These are phyloP conservation scores for Cystofilobasidium capitatum DNA, from an alignment of 768 basidiomycete genomes.

Conservation along the genomic window DNA sequence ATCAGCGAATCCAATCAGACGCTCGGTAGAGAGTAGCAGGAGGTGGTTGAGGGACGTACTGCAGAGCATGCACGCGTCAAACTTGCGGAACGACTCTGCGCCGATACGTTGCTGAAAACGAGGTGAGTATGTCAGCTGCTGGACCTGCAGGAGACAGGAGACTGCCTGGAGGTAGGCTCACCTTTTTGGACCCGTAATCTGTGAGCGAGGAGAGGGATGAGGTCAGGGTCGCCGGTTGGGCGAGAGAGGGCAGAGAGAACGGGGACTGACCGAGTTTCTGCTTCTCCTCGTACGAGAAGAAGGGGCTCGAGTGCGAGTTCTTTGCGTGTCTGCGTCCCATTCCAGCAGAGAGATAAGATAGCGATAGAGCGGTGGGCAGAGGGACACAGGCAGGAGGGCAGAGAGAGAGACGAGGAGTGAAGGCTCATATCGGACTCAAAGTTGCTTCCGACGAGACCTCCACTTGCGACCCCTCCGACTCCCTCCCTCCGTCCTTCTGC, in stretches of 20 bases:
- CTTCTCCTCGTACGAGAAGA: constrained; percentile 21
- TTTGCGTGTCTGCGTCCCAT: constrained; percentile 19
- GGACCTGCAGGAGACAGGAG: constrained; percentile 10
- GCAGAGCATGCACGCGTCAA: constrained; percentile 85
- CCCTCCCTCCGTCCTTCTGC: no score
- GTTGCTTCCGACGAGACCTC: no score
- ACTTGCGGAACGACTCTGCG: constrained; percentile 82
- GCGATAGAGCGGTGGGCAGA: no score
- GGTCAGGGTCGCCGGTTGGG: neutral
- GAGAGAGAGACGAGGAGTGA: no score
- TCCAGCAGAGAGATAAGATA: neutral
- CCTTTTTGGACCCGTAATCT: constrained; percentile 65
- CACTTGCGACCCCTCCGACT: no score
- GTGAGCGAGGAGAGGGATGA: neutral
- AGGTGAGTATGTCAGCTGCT: constrained; percentile 30
- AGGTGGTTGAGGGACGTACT: constrained; percentile 18
- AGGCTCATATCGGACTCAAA: no score
- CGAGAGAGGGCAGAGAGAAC: no score
- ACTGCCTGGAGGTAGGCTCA: constrained; percentile 35
- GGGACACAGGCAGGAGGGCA: no score
- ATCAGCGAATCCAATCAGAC: no score
- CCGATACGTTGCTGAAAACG: constrained; percentile 47
- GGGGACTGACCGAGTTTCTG: no score
- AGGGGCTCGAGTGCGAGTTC: constrained; percentile 16
- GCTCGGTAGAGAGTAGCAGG: no score